Conservation (phyloP, 78 protist species). For the Monosiga brevicollis region DNA sequence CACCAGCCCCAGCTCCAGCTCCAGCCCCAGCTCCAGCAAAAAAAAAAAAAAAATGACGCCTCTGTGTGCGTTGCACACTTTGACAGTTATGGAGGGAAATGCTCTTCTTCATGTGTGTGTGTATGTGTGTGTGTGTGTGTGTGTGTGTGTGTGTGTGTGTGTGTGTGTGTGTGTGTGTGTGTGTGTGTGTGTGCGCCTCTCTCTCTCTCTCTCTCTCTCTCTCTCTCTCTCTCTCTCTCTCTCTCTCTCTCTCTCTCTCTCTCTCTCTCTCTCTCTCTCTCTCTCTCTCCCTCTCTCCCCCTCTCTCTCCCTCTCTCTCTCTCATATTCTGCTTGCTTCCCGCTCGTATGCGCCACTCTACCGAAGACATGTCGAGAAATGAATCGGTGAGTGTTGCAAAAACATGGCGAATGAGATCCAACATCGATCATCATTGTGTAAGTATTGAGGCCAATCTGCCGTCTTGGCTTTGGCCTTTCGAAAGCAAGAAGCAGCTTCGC, state of each 20-base stretch:
- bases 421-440: no score
- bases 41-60: no score
- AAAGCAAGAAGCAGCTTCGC: no score
- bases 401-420: no score
- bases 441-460: no score
- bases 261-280: not conserved
- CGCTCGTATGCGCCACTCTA: no score
- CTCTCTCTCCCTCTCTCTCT: not conserved
- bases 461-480: no score
- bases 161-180: not conserved
- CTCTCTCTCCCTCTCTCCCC: not conserved
- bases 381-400: no score
- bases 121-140: not conserved
- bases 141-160: not conserved
- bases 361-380: no score
- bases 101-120: not conserved
- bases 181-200: not conserved
- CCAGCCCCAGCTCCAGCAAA: not conserved
- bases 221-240: not conserved
- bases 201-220: not conserved
- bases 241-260: not conserved
- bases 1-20: not conserved
- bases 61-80: not conserved
- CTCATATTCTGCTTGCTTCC: not conserved
- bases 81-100: not conserved